phyloP scores from a whole-genome alignment of 441 rosid genomes.

The Jatropha podagrica region DNA sequence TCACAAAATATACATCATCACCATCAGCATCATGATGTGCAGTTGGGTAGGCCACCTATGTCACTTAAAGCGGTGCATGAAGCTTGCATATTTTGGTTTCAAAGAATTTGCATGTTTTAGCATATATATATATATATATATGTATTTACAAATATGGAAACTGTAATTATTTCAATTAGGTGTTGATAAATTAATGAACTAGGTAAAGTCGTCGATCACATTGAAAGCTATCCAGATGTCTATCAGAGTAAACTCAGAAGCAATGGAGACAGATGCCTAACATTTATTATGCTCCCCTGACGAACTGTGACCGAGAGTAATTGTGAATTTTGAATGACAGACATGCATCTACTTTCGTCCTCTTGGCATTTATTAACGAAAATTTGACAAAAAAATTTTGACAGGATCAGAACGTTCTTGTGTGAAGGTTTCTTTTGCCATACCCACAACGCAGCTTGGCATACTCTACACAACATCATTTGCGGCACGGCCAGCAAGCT shows the following conservation, averaged over 20 bases:
- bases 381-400: neutral
- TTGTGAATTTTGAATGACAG: slow-evolving; percentile 8
- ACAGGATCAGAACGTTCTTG: slow-evolving; percentile 75
- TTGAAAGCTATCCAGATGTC: neutral
- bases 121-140: no score
- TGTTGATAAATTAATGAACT: no score
- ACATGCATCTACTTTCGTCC: slow-evolving; percentile 9
- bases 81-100: neutral
- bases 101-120: neutral
- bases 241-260: neutral
- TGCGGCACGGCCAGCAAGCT: slow-evolving; percentile 86
- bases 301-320: neutral
- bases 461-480: slow-evolving; percentile 91
- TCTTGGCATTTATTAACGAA: slow-evolving; percentile 16
- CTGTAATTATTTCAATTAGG: no score
- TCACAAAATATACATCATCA: no score
- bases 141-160: no score
- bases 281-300: neutral
- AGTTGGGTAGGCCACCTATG: slow-evolving; percentile 3
- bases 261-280: neutral
- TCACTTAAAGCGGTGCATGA: neutral
- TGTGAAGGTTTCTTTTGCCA: slow-evolving; percentile 92
- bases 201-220: neutral
- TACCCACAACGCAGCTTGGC: slow-evolving; percentile 96
- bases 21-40: no score